Evolutionary conservation across 176 grass and related monocot genomes (phyloP).

Genomic region (Carex cristatella): DNA sequence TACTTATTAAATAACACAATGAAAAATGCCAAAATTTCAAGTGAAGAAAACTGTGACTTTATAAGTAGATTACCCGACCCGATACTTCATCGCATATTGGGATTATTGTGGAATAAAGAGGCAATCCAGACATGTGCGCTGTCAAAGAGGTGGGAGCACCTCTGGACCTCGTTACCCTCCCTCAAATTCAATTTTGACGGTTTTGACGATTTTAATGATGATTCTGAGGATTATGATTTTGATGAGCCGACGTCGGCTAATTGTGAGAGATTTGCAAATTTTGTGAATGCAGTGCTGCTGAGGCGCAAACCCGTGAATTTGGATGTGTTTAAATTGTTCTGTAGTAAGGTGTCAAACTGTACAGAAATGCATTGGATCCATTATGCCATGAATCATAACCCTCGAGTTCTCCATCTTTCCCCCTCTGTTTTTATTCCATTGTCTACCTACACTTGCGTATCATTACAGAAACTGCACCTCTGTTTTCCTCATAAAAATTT

Average conservation of each 20-base stretch:
- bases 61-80: neutral
- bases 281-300: neutral
- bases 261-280: neutral
- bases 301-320: neutral
- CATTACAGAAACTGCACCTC: neutral
- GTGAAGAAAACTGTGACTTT: neutral
- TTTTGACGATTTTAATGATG: no score
- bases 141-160: neutral
- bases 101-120: neutral
- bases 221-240: no score
- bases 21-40: neutral
- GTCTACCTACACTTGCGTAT: neutral
- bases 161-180: neutral
- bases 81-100: neutral
- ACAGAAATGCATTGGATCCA: neutral
- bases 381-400: neutral
- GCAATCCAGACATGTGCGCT: constrained; percentile 4
- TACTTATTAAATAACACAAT: no score
- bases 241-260: neutral
- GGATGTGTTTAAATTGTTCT: neutral
- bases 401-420: neutral
- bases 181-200: neutral
- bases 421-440: neutral
- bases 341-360: no score
- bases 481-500: neutral